Evolutionary conservation across 148 eudicot genomes (phyloP).

Genomic region (Pharnaceum exiguum): DNA sequence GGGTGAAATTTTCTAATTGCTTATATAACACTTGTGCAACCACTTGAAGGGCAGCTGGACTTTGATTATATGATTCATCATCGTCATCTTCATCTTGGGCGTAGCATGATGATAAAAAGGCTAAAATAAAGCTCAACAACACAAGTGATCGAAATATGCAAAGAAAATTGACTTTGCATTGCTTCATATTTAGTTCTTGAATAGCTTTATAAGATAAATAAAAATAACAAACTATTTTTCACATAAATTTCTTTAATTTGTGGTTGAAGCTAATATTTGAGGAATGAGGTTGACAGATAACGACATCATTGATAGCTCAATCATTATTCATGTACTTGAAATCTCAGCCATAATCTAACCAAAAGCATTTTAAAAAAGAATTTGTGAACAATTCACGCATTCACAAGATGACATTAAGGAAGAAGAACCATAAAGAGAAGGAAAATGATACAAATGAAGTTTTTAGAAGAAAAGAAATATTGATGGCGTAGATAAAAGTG

Average conservation of each 20-base stretch:
- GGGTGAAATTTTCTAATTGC: constrained; percentile 52
- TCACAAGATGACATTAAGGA: too few relatives aligned
- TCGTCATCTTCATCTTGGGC: constrained; percentile 35
- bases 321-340: too few relatives aligned
- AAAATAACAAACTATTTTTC: too few relatives aligned
- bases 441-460: background rate
- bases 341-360: too few relatives aligned
- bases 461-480: background rate
- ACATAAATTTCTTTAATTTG: too few relatives aligned
- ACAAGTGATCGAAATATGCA: constrained; percentile 7
- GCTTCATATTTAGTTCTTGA: constrained; percentile 31
- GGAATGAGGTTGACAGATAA: background rate
- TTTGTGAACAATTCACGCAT: too few relatives aligned
- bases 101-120: constrained; percentile 17
- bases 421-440: too few relatives aligned
- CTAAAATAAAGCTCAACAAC: constrained; percentile 24
- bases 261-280: constrained; percentile 10
- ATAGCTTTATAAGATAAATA: background rate
- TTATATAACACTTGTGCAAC: constrained; percentile 40
- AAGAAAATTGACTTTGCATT: constrained; percentile 18
- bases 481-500: constrained; percentile 1
- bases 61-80: constrained; percentile 23
- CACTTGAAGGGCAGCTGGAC: constrained; percentile 26
- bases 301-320: too few relatives aligned
- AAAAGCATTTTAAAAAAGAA: too few relatives aligned